Percentiles rank a stretch among this genome's conserved stretches.
Conservation (phyloP, 2,329 filamentous ascomycete species). For the Exserohilum turcica region DNA sequence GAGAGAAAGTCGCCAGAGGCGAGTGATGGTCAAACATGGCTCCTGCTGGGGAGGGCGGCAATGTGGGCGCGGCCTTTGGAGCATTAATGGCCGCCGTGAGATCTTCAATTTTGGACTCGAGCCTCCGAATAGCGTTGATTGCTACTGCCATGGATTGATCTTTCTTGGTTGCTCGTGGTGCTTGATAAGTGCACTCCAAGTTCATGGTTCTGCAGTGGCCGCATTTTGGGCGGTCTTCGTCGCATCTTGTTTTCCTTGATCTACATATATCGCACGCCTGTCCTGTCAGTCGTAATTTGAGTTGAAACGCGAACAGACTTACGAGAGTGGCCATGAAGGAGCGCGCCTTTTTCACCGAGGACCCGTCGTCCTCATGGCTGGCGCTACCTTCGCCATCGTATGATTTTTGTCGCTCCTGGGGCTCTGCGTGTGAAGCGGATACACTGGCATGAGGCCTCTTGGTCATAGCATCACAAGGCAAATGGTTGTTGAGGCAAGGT, state of each 20-base stretch:
- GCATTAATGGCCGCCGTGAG: slow-evolving; percentile 48
- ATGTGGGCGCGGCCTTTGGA: slow-evolving; percentile 15
- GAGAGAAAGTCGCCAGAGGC: slow-evolving; percentile 34
- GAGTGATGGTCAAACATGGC: slow-evolving; percentile 33
- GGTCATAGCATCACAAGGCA: slow-evolving; percentile 41
- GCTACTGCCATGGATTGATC: slow-evolving; percentile 61
- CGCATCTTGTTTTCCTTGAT: slow-evolving; percentile 60
- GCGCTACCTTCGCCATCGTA: slow-evolving; percentile 30
- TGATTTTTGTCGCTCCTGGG: slow-evolving; percentile 21
- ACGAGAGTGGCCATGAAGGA: slow-evolving; percentile 46
- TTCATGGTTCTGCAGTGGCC: slow-evolving; percentile 57
- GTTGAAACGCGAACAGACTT: background rate
- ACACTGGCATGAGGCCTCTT: slow-evolving; percentile 38
- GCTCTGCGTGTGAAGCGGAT: slow-evolving; percentile 26
- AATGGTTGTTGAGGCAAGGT: background rate
- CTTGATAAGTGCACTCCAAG: slow-evolving; percentile 58
- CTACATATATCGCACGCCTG: slow-evolving; percentile 61
- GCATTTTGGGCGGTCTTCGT: slow-evolving; percentile 59
- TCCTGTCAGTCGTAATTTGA: slow-evolving; percentile 10
- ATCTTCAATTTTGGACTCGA: slow-evolving; percentile 59
- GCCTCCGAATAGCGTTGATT: slow-evolving; percentile 59
- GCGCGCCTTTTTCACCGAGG: slow-evolving; percentile 42
- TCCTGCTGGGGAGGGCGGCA: slow-evolving; percentile 14
- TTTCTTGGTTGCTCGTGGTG: slow-evolving; percentile 60
- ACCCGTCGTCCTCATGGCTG: slow-evolving; percentile 32